These are phyloP conservation scores for Botrytis galanthina DNA, from an alignment of 2,329 filamentous ascomycete species.

Conservation along the genomic window DNA sequence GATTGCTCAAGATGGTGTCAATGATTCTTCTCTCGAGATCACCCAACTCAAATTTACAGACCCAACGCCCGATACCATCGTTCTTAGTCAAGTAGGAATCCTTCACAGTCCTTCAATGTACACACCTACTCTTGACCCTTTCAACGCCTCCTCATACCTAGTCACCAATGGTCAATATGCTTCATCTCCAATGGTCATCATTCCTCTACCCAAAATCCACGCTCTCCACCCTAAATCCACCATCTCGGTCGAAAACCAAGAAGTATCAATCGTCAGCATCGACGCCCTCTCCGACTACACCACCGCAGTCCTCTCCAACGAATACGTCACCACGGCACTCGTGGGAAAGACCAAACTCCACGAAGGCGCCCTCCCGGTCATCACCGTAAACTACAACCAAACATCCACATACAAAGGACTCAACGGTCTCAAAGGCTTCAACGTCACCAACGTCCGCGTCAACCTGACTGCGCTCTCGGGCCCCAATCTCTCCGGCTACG, in stretches of 20 bases:
- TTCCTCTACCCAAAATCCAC: constrained; percentile 37
- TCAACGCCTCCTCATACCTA: constrained; percentile 52
- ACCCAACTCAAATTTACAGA: constrained; percentile 50
- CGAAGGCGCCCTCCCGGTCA: constrained; percentile 48
- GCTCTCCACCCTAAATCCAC: constrained; percentile 37
- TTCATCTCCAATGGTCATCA: constrained; percentile 31
- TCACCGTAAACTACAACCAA: constrained; percentile 54
- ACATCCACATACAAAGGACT: constrained; percentile 56
- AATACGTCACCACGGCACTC: constrained; percentile 50
- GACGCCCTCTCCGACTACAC: constrained; percentile 41
- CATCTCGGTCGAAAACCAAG: constrained; percentile 47
- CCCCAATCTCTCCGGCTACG: constrained; percentile 53
- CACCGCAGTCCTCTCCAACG: constrained; percentile 47
- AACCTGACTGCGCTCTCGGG: constrained; percentile 42
- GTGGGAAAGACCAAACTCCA: constrained; percentile 52
- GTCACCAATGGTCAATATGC: constrained; percentile 39
- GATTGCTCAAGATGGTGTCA: constrained; percentile 54
- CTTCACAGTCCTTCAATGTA: constrained; percentile 49
- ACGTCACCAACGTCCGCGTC: constrained; percentile 48
- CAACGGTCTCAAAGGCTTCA: constrained; percentile 54
- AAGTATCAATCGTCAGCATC: constrained; percentile 43
- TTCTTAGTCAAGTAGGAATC: constrained; percentile 48
- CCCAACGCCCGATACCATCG: constrained; percentile 48
- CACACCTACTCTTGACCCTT: constrained; percentile 53
- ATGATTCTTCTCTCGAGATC: constrained; percentile 50